Percentiles rank a stretch among this genome's conserved stretches.
phyloP scores from a whole-genome alignment of 2,329 filamentous ascomycete genomes.

The Davidsoniella virescens region DNA sequence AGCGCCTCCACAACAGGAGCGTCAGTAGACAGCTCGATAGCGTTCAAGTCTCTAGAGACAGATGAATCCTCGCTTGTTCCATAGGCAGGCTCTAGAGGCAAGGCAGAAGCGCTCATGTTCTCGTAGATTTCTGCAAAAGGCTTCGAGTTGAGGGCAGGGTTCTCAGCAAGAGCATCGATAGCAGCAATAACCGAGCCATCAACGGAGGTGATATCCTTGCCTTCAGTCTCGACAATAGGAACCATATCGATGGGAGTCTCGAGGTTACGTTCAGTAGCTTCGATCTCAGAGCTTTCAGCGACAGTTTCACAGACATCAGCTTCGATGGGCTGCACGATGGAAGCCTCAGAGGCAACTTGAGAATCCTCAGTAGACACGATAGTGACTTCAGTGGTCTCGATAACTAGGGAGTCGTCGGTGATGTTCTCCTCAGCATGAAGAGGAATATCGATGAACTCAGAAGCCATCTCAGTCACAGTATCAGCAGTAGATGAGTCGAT shows the following conservation, averaged over 20 bases:
- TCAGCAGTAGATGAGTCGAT: not conserved
- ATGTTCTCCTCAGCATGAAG: not conserved
- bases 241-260: not conserved
- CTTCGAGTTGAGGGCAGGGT: not conserved
- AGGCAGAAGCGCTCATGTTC: constrained; percentile 3
- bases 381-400: not conserved
- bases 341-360: not conserved
- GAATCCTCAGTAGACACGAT: not conserved
- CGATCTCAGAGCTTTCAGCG: not conserved
- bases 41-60: not conserved
- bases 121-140: not conserved
- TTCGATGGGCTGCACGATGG: not conserved
- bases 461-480: not conserved
- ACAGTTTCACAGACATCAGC: not conserved
- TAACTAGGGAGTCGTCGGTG: not conserved
- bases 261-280: not conserved
- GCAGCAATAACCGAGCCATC: not conserved
- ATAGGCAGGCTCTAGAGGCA: not conserved
- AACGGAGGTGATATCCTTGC: not conserved
- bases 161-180: not conserved
- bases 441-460: not conserved
- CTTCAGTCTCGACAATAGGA: not conserved
- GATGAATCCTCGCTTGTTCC: not conserved
- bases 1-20: not conserved
- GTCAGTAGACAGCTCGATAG: not conserved